Evolutionary conservation across 768 basidiomycete genomes (phyloP), one percentile per base, ranked within the genome.

Genomic region (Xerocomus potaroensis): DNA sequence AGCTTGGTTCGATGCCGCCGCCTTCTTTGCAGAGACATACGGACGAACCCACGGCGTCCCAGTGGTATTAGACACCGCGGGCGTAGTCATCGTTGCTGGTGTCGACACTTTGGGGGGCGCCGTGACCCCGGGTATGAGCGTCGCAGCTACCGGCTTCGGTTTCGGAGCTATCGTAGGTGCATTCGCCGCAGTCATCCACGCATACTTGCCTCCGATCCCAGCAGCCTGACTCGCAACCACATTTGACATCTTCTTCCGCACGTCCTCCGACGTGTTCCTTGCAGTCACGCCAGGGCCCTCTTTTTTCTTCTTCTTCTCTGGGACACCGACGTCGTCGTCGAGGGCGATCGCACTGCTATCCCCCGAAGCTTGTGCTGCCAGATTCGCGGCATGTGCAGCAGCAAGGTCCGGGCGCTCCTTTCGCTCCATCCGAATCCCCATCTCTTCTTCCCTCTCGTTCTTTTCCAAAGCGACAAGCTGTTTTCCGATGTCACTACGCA

Each of bases 161-260:
- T 77, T 74, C 10, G 73, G 64, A 1, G 74, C 41, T 1, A 73
- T 43, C 0, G 75, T 54, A 16, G 72, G 69, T 1, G 74, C 68
- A 49, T 73, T 78, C 3, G 80, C 77, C 5, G 85, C 78, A 14
- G 71, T 90, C 88, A 93, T 90, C 91, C 91, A 94, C 14, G 87
- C 75, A 58, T 92, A 94, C 65, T 84, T 85, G 19, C 85, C 82
- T 1, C 83, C 80, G 18, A 90, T 61, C 0, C 91, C 91, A n/a
- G 90, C 88, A 5, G 89, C 89, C 61, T 90, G 89, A 54, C 83
- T 85, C 19, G 91, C 91, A 6, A 88, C 87, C 21, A 86, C 86
- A 63, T 95, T 91, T 27, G 85, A 87, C 83, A 93, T 83, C 63
- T 90, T 91, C 75, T 94, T 94, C 55, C 84, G 73, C 57, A 91